These are phyloP conservation scores for Royoungia palumana DNA, from an alignment of 768 basidiomycete genomes.

Conservation along the genomic window DNA sequence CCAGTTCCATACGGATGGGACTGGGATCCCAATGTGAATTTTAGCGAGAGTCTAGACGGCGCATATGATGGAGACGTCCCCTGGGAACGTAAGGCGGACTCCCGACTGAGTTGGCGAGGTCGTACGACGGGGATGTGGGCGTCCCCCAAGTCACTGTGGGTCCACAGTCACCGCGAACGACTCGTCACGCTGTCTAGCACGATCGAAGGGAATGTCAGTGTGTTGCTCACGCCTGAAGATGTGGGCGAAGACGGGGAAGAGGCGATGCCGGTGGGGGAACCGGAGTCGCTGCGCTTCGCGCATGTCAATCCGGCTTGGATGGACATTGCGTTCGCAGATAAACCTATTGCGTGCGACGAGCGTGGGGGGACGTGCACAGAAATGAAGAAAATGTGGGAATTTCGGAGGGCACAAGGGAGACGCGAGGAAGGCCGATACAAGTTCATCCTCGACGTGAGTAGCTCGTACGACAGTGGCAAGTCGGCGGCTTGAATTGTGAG, in stretches of 20 bases:
- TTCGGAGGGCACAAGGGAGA: conserved; percentile 40
- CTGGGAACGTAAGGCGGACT: conserved; percentile 63
- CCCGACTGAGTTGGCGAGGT: conserved; percentile 69
- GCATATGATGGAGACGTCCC: conserved; percentile 47
- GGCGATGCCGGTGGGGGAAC: conserved; percentile 34
- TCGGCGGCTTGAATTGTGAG: no score
- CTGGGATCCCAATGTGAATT: conserved; percentile 30
- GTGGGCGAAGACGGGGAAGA: neutral
- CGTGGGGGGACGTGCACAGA: conserved; percentile 34
- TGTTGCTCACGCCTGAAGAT: conserved; percentile 34
- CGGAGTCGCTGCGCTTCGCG: conserved; percentile 34
- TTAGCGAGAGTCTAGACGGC: conserved; percentile 17
- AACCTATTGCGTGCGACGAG: conserved; percentile 40
- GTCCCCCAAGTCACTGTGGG: conserved; percentile 41
- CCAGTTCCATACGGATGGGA: conserved; percentile 48
- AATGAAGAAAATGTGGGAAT: conserved; percentile 49
- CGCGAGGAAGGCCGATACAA: conserved; percentile 55
- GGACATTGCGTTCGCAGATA: conserved; percentile 56
- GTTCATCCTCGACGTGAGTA: conserved; percentile 54
- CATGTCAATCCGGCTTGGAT: conserved; percentile 52
- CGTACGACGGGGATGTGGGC: conserved; percentile 65
- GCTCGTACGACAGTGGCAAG: no score
- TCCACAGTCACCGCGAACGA: conserved; percentile 47
- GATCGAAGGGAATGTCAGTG: conserved; percentile 35
- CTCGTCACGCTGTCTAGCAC: conserved; percentile 45